Base-by-base conservation (phyloP, 1,139 yeast genomes). In the Lodderomyces metapsilosis region DNA sequence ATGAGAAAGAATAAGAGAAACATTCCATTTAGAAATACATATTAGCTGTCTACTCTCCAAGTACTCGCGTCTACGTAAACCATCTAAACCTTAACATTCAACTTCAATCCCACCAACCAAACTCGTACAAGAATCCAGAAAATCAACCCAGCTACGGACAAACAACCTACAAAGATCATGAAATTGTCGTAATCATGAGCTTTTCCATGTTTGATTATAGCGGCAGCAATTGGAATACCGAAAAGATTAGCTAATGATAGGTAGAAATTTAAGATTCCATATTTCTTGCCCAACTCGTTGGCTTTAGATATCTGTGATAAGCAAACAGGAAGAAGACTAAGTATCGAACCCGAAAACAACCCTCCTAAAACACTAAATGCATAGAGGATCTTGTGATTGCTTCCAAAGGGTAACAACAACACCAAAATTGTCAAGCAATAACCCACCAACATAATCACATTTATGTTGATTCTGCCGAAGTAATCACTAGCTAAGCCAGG, bases 161-260 rank as follows among this genome's bases (percentile, higher is more conserved):
- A 54, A 13, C 59, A 46, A 4, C 72, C 73, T 41, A 66, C 66
- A 44, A 69, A 59, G 34, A 68, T 46, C 3, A 66, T 62, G 51
- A 70, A 71, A 56, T 61, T 55, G 28, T 55, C 49, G 45, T 71
- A 71, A 34, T 61, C 58, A 20, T 52, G 56, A 27, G 50, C 49
- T 25, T 59, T 53, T 21, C 68, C 70, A 33, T 60, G 50, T 8
- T 66, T 68, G 33, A 71, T 70, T 20, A 71, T 64, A n/a, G 68
- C 63, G 21, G 73, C 71, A 4, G 69, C 74, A n/a, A 68, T 50
- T 3, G 76, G 76, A n/a, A 71, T 61, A 12, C 74, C 75, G 38
- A 71, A 56, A 35, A 71, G 56, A 42, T 67, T 68, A 3, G 74
- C 74, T 38, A 64, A 46, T 40, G 74, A 67, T n/a, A 67, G 62